Base-by-base conservation (phyloP, 306 rosid species). In the Vigna reflexopilosa region DNA sequence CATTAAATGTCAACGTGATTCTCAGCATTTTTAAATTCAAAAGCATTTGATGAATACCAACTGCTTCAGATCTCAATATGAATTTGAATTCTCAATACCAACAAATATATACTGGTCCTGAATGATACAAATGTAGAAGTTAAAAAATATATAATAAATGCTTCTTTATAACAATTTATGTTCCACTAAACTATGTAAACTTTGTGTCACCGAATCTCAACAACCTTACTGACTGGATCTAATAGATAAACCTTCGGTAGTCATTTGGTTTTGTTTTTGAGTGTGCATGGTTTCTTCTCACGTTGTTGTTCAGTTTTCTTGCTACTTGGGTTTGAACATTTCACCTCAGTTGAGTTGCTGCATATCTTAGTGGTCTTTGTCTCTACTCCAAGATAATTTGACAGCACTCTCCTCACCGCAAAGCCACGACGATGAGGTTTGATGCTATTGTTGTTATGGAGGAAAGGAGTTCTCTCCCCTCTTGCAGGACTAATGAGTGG, bases 371-470 rank as follows among this genome's bases (percentile, higher is more conserved):
- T 94, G 16, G 89, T 68, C 67, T 92, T 94, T 19, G 89, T 70
- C 58, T 94, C 98, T 9, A 69, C 97, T 9, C 98, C 97, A 54
- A 94, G 98, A 86, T 94, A 94, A 81, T 94, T 92, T 15, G 98
- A 88, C 89, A 94, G 86, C 1, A 83, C 98, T 75, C 92, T 87
- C 83, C 87, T 92, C 62, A 94, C 98, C 36, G 97, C 97, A 47
- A 94, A 84, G 9, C 97, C 94, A 0, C 91, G 96, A 6, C 92
- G 91, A 28, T 59, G 81, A 71, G 90, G 92, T 70, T 89, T 94
- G 63, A 71, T 82, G 50, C 2, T 81, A 63, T 52, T 83, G 20
- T 73, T 87, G 85, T 59, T 86, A 70, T 28, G 65, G 83, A 94
- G 88, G 86, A 92, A 90, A 72, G 95, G 97, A 71, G 93, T 86